Evolutionary conservation across 2,329 filamentous ascomycete genomes (phyloP), one percentile per base, ranked within the genome.

Genomic region (Berkeleyomyces basicola): DNA sequence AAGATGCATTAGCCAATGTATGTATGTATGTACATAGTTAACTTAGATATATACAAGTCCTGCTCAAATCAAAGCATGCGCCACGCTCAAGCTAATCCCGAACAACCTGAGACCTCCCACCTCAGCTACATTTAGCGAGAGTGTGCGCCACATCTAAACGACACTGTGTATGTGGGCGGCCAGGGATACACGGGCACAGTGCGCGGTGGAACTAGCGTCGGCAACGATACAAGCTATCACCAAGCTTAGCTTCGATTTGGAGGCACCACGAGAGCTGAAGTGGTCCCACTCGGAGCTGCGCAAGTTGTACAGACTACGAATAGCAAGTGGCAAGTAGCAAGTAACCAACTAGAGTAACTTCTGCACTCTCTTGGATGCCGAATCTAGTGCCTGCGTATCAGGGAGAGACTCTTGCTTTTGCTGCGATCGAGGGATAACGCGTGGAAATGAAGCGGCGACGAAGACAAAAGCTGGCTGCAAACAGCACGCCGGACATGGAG

Each of bases 1-100:
- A 65, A 63, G 47, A 42, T 60, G 57, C 63, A 65, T 61, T 65
- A 49, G 46, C 16, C 2, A 7, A 16, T 23, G 23, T 39, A 33
- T 16, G n/a, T 42, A n/a, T 36, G 33, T n/a, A 39, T 43, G 46
- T 23, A 37, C 42, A 53, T 1, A 53, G 23, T 23, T 23, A 23
- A 23, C 23, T 23, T 23, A 23, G 23, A 23, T 23, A 23, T 23
- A 53, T 37, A 36, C 7, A 37, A 23, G 7, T 33, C 36, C 11
- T 10, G 36, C 6, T 3, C 10, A 2, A 14, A 23, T 23, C 33
- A 23, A 5, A 37, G 10, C 3, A 53, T 6, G 14, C 23, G 16
- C 47, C n/a, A 43, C 42, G 3, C 10, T 14, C 10, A 43, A 43
- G 42, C 42, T 43, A 6, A 43, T 43, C 42, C 9, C 42, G 23